These are phyloP conservation scores for Cutaneotrichosporon curvatum DNA, from an alignment of 1,284 basidiomycete genomes.

Conservation along the genomic window DNA sequence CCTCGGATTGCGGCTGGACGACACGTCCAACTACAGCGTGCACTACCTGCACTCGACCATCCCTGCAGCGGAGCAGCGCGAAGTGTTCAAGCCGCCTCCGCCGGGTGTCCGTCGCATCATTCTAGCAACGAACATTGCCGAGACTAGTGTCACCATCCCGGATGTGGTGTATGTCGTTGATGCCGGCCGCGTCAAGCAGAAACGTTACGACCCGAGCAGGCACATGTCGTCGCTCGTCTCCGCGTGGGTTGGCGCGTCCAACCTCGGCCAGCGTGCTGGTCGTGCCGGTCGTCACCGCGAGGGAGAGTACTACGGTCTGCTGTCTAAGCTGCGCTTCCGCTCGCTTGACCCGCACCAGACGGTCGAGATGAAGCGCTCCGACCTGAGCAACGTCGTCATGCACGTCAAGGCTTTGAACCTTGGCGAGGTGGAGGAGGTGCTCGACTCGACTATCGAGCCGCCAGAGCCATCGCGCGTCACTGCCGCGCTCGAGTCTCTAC, in stretches of 20 bases:
- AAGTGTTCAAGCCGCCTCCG: slow-evolving; percentile 76
- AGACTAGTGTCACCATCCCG: slow-evolving; percentile 92
- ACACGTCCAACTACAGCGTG: slow-evolving; percentile 60
- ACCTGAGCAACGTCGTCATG: slow-evolving; percentile 87
- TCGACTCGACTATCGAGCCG: slow-evolving; percentile 80
- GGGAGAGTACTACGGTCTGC: slow-evolving; percentile 85
- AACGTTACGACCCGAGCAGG: slow-evolving; percentile 80
- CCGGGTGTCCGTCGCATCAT: slow-evolving; percentile 76
- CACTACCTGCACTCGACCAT: slow-evolving; percentile 88
- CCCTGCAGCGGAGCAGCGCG: slow-evolving; percentile 81
- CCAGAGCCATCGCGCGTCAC: slow-evolving; percentile 70
- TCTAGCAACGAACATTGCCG: slow-evolving; percentile 91
- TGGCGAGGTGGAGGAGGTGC: slow-evolving; percentile 79
- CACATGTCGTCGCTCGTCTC: slow-evolving; percentile 81
- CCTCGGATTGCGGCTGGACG: slow-evolving; percentile 58
- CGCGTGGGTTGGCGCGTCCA: slow-evolving; percentile 88
- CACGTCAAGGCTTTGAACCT: slow-evolving; percentile 95
- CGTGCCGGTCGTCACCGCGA: slow-evolving; percentile 87
- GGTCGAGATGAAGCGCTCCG: slow-evolving; percentile 94
- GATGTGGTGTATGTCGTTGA: slow-evolving; percentile 95
- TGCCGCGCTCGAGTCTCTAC: slow-evolving; percentile 73
- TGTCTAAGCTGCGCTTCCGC: slow-evolving; percentile 60
- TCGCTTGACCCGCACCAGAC: slow-evolving; percentile 73
- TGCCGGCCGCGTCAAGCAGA: slow-evolving; percentile 80
- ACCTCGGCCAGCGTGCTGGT: slow-evolving; percentile 86